Conservation (phyloP, 495 filamentous ascomycete genomes). For the Aspergillus diversus region DNA sequence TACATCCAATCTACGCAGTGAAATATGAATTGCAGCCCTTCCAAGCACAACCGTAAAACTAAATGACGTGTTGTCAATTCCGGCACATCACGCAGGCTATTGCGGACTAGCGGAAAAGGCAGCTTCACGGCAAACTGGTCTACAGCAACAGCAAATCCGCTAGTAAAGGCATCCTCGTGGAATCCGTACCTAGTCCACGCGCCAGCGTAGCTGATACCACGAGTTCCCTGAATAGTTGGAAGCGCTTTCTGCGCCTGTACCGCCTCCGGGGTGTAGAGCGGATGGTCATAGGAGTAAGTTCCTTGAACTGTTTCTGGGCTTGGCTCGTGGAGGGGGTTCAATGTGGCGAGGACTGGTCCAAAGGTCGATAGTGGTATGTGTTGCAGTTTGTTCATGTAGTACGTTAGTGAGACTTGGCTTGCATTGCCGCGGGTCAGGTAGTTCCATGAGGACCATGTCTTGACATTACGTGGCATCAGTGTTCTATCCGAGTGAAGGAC, state of each 20-base stretch:
- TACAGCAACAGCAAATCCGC: background rate
- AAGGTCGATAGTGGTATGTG: background rate
- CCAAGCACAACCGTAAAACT: too few relatives aligned
- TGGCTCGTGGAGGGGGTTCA: slow-evolving; percentile 9
- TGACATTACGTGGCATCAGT: background rate
- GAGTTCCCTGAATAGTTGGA: slow-evolving; percentile 5
- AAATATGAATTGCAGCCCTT: too few relatives aligned
- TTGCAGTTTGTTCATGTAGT: slow-evolving; percentile 11
- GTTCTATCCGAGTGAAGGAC: slow-evolving; percentile 9
- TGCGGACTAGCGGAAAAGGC: slow-evolving; percentile 2
- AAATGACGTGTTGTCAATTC: background rate
- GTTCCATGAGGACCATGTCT: slow-evolving; percentile 13
- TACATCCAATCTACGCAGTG: too few relatives aligned
- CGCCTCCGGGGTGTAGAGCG: background rate
- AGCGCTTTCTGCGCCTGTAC: slow-evolving; percentile 7
- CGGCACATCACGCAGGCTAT: background rate
- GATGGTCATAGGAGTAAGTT: slow-evolving; percentile 7
- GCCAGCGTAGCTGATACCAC: slow-evolving; percentile 14
- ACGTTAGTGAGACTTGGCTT: slow-evolving; percentile 12
- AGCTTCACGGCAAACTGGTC: slow-evolving; percentile 4
- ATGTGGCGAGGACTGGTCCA: slow-evolving; percentile 5
- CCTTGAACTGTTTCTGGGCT: slow-evolving; percentile 5
- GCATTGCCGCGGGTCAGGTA: background rate
- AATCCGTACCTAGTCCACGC: slow-evolving; percentile 20
- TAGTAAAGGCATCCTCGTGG: slow-evolving; percentile 17